These are phyloP conservation scores for Brettanomyces nanus DNA, from an alignment of 805 yeast species.

Conservation along the genomic window DNA sequence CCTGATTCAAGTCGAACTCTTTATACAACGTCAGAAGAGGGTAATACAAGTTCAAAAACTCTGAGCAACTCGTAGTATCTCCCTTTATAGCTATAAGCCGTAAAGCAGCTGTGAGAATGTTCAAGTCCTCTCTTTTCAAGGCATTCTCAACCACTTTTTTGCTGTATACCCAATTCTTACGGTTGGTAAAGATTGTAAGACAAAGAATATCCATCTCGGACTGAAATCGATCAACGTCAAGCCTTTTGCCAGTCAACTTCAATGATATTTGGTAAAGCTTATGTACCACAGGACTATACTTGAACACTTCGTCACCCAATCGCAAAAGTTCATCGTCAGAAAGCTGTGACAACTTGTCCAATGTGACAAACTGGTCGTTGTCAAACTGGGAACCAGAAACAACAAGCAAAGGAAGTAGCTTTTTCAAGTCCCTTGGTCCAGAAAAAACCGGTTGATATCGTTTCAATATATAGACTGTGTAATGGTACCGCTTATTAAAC, in stretches of 20 bases:
- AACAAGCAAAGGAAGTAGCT: slow-evolving; percentile 18
- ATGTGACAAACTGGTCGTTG: slow-evolving; percentile 14
- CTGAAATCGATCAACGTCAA: slow-evolving; percentile 3
- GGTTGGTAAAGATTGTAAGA: slow-evolving; percentile 12
- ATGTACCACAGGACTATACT: slow-evolving; percentile 6
- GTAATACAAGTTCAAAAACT: slow-evolving; percentile 8
- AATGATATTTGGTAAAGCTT: slow-evolving; percentile 3
- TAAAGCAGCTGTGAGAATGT: slow-evolving; percentile 6
- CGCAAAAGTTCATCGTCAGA: neutral
- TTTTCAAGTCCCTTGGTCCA: slow-evolving; percentile 9
- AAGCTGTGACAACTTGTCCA: slow-evolving; percentile 5
- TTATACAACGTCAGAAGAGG: slow-evolving; percentile 7
- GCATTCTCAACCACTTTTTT: slow-evolving; percentile 7
- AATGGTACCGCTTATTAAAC: slow-evolving; percentile 16
- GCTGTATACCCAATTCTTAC: slow-evolving; percentile 9
- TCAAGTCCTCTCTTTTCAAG: slow-evolving; percentile 10
- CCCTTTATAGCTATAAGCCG: slow-evolving; percentile 10
- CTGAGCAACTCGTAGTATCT: slow-evolving; percentile 1
- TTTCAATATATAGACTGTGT: slow-evolving; percentile 11
- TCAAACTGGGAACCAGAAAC: slow-evolving; percentile 23
- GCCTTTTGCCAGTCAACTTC: neutral
- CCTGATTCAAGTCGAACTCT: slow-evolving; percentile 1
- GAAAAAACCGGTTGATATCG: slow-evolving; percentile 16
- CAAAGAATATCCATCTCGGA: slow-evolving; percentile 9
- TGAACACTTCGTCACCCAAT: neutral